Base-by-base conservation (phyloP, 1,284 basidiomycete species). In the Puccinia novopanici region DNA sequence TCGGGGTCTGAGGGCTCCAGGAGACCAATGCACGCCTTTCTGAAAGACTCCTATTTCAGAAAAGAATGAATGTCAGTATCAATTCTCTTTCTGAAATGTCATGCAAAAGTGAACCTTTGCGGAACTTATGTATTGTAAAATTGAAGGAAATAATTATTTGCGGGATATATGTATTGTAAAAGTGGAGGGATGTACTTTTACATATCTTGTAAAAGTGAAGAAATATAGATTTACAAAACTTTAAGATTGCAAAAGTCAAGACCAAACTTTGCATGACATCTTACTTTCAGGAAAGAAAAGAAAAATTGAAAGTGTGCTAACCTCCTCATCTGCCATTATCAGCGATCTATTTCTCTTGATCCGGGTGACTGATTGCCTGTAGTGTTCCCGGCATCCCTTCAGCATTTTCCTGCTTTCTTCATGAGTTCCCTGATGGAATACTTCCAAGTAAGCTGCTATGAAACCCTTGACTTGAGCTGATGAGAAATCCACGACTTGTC, bases 361-460 rank as follows among this genome's bases (percentile, higher is more conserved):
- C n/a, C 5, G 67, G 27, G 67, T 70, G 40, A 70, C 27, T 22
- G 37, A 48, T 10, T 45, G 6, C 2, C 67, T 12, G 19, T 9
- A 70, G 9, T 70, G 67, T 40, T 70, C 67, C 3, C 17, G 40
- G 8, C 37, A 70, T 4, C 67, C 67, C 24, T 48, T 70, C 67
- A 45, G 8, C 40, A 19, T 48, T 0, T 15, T 17, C 40, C 8
- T 57, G 24, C 4, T n/a, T 30, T 57, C 4, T 30, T 27, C 8
- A 10, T 8, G 24, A 30, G 6, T 30, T 10, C n/a, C 55, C 24
- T 57, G 9, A 10, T 2, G 10, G 27, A 57, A 57, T 2, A 57
- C 55, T 57, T 57, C 55, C 55, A 57, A 8, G 27, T 57, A 57
- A 12, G 24, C 55, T 12, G 6, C 0, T 1, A 57, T 24, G 2